These are phyloP conservation scores for Chalciporus pseudorubinellus DNA, from an alignment of 768 basidiomycete genomes.

Conservation along the genomic window DNA sequence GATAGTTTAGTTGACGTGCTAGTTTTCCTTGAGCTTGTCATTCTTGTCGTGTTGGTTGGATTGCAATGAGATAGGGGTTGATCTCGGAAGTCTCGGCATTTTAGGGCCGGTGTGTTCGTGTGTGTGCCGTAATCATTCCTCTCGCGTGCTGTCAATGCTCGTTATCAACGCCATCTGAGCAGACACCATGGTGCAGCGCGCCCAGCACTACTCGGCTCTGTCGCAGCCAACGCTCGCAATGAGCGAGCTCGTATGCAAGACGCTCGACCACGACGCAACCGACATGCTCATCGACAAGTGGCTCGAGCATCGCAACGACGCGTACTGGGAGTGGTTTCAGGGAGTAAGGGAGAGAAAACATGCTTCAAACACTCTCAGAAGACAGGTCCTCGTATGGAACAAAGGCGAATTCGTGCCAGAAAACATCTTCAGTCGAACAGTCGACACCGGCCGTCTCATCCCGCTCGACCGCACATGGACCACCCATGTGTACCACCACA, in stretches of 20 bases:
- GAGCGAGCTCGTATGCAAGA: constrained; percentile 78
- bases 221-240: constrained; percentile 65
- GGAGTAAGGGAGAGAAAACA: constrained; percentile 67
- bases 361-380: constrained; percentile 48
- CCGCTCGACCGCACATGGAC: constrained; percentile 82
- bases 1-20: neutral
- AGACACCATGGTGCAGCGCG: constrained; percentile 20
- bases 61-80: constrained; percentile 4
- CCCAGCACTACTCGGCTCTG: constrained; percentile 56
- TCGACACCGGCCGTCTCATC: constrained; percentile 74
- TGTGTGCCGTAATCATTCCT: neutral
- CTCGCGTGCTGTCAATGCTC: neutral
- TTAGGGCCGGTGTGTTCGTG: constrained; percentile 9
- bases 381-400: constrained; percentile 48
- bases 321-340: constrained; percentile 76
- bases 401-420: constrained; percentile 79
- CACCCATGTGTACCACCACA: constrained; percentile 76
- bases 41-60: neutral
- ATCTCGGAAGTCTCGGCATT: constrained; percentile 13
- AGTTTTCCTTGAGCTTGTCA: neutral
- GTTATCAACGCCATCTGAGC: constrained; percentile 13
- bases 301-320: constrained; percentile 76
- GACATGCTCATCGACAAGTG: constrained; percentile 82
- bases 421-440: constrained; percentile 75
- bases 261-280: constrained; percentile 71